A percentile compares a stretch with the other conserved stretches of the same genome.
These are phyloP conservation scores for Tetrahymena malaccensis DNA, from an alignment of 73 alveolate genomes.

Conservation along the genomic window DNA sequence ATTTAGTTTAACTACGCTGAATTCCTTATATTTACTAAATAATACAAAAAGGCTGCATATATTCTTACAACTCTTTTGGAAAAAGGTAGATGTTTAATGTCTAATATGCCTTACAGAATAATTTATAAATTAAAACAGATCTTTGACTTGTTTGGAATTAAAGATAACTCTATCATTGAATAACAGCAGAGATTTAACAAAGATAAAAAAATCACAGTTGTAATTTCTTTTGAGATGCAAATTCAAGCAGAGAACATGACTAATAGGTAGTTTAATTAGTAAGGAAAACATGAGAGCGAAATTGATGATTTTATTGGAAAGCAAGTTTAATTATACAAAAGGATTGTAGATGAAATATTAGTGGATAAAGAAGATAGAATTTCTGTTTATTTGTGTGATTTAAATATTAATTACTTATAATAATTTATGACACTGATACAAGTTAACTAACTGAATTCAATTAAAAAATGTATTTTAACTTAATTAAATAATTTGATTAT, in stretches of 20 bases:
- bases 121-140: too few relatives aligned
- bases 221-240: background rate
- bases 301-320: too few relatives aligned
- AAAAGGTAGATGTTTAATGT: background rate
- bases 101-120: background rate
- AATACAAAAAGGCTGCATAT: background rate
- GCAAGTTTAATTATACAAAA: too few relatives aligned
- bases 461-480: background rate
- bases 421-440: background rate
- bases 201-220: background rate
- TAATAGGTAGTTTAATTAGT: too few relatives aligned
- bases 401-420: too few relatives aligned
- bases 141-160: background rate
- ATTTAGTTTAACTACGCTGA: background rate
- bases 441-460: background rate
- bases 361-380: background rate
- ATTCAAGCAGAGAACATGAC: background rate
- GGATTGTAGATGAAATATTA: background rate
- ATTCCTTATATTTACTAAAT: background rate
- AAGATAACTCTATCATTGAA: background rate
- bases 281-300: background rate
- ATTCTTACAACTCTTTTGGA: background rate
- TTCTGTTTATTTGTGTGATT: background rate
- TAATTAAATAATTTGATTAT: too few relatives aligned
- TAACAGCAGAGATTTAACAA: background rate